Percentiles rank a stretch among this genome's conserved stretches.
Conservation (phyloP, 2,329 filamentous ascomycete species). For the Fusarium metavorans region DNA sequence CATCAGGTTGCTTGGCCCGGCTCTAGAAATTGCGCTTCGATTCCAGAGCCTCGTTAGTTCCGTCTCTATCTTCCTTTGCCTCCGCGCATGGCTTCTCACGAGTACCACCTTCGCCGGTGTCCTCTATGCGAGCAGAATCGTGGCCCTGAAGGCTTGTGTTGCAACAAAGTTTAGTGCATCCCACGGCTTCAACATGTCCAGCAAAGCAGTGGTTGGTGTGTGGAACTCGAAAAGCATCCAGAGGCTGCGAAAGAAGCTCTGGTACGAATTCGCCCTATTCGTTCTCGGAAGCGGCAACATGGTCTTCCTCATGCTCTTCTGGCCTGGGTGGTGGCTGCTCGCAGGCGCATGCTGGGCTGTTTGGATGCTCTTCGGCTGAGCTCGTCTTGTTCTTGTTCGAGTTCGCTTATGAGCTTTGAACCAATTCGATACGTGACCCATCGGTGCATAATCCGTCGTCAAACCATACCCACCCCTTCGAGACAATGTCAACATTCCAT, state of each 20-base stretch:
- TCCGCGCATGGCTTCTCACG: slow-evolving; percentile 48
- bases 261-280: slow-evolving; percentile 64
- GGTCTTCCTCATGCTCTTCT: slow-evolving; percentile 64
- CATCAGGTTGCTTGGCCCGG: slow-evolving; percentile 49
- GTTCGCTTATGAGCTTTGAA: slow-evolving; percentile 14
- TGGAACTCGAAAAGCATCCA: slow-evolving; percentile 55
- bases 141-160: slow-evolving; percentile 44
- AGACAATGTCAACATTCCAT: slow-evolving; percentile 3
- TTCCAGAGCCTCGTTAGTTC: slow-evolving; percentile 51
- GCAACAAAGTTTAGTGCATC: slow-evolving; percentile 47
- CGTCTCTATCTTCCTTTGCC: slow-evolving; percentile 47
- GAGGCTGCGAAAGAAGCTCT: slow-evolving; percentile 59
- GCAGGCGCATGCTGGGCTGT: slow-evolving; percentile 50
- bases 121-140: slow-evolving; percentile 41
- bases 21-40: slow-evolving; percentile 49
- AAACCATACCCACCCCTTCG: slow-evolving; percentile 10
- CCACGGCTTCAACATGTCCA: slow-evolving; percentile 47
- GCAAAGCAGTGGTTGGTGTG: slow-evolving; percentile 40
- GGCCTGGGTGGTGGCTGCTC: slow-evolving; percentile 68
- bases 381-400: slow-evolving; percentile 12
- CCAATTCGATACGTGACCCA: slow-evolving; percentile 21
- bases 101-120: slow-evolving; percentile 41
- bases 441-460: slow-evolving; percentile 17
- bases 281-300: slow-evolving; percentile 64
- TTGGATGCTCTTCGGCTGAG: slow-evolving; percentile 52